Evolutionary conservation across 2,329 filamentous ascomycete species (phyloP).

Genomic region (Byssothecium circinans): DNA sequence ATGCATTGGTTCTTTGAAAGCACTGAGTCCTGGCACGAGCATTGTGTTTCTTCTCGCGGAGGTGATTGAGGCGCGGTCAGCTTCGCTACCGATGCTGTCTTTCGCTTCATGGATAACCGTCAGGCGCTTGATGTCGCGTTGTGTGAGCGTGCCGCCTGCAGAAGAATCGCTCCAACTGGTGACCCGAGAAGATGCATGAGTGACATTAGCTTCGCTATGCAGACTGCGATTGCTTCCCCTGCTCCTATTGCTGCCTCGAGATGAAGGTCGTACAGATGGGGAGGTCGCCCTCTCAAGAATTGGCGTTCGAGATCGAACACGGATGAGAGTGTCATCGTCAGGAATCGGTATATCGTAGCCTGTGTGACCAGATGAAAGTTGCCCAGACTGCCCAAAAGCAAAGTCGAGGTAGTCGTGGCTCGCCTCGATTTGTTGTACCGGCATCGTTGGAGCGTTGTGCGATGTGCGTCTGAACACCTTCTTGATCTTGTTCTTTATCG

Average conservation of each 20-base stretch:
- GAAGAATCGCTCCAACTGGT: constrained; percentile 73
- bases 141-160: constrained; percentile 56
- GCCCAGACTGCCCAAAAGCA: constrained; percentile 3
- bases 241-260: constrained; percentile 27
- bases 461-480: constrained; percentile 55
- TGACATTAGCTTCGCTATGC: constrained; percentile 48
- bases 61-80: constrained; percentile 14
- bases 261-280: constrained; percentile 16
- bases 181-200: constrained; percentile 59
- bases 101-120: constrained; percentile 64
- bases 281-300: constrained; percentile 21
- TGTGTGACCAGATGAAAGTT: constrained; percentile 30
- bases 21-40: constrained; percentile 21
- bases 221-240: constrained; percentile 29
- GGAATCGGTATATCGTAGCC: constrained; percentile 40
- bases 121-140: constrained; percentile 59
- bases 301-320: constrained; percentile 30
- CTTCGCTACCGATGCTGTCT: constrained; percentile 37
- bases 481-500: constrained; percentile 64
- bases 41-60: constrained; percentile 21
- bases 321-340: constrained; percentile 52
- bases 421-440: constrained; percentile 58
- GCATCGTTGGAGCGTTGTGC: constrained; percentile 39
- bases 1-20: constrained; percentile 37
- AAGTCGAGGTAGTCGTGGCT: constrained; percentile 42